A percentile compares a stretch with the other conserved stretches of the same genome.
These are phyloP conservation scores for Scleromitrula shiraiana DNA, from an alignment of 2,329 filamentous ascomycete species.

Conservation along the genomic window DNA sequence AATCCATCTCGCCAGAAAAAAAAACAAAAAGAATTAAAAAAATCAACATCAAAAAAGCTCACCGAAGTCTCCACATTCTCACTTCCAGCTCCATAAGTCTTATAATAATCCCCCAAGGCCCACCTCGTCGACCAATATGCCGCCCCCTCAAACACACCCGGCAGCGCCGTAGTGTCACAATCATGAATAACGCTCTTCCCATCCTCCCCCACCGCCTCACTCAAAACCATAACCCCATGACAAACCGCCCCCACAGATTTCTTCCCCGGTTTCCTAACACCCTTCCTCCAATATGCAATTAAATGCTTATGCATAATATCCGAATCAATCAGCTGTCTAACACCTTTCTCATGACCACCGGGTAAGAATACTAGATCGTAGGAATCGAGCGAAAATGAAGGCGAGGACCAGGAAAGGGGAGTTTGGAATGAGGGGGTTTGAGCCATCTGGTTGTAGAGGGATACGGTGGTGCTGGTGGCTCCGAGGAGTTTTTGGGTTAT, in stretches of 20 bases:
- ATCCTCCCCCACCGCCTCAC: constrained; percentile 33
- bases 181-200: constrained; percentile 41
- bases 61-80: constrained; percentile 41
- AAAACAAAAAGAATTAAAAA: background rate
- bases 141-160: constrained; percentile 40
- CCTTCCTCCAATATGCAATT: constrained; percentile 39
- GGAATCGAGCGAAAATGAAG: constrained; percentile 36
- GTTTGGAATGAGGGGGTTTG: constrained; percentile 35
- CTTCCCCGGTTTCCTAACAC: constrained; percentile 36
- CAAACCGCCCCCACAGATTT: constrained; percentile 43
- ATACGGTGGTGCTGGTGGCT: constrained; percentile 35
- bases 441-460: constrained; percentile 38
- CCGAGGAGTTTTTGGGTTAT: constrained; percentile 43
- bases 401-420: constrained; percentile 38
- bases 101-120: constrained; percentile 47
- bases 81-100: constrained; percentile 45
- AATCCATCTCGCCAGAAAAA: too few relatives aligned
- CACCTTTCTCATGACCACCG: constrained; percentile 45
- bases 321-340: constrained; percentile 44
- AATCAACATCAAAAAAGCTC: constrained; percentile 14
- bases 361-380: constrained; percentile 44
- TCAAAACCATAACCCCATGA: constrained; percentile 45
- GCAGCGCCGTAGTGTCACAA: constrained; percentile 41
- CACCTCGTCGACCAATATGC: constrained; percentile 42
- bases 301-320: constrained; percentile 37